Conservation (phyloP, 129 eudicot species). For the Escallonia rubra region DNA sequence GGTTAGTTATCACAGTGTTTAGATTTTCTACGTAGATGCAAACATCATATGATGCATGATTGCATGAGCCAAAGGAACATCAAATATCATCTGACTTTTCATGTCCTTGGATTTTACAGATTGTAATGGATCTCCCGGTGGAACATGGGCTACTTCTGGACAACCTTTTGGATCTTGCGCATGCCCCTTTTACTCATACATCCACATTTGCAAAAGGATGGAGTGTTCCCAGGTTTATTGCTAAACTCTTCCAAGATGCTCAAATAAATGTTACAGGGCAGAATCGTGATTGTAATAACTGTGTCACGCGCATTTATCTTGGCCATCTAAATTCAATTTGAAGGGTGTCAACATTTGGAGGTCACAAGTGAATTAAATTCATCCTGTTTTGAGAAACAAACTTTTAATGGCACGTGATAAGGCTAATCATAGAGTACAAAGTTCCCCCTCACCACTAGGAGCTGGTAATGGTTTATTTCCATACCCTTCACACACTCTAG, state of each 20-base stretch:
- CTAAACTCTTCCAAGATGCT: not conserved
- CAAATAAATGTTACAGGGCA: not conserved
- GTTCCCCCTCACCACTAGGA: too few relatives aligned
- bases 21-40: not conserved
- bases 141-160: constrained; percentile 96
- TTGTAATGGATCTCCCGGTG: constrained; percentile 94
- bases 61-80: not conserved
- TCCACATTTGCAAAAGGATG: constrained; percentile 98
- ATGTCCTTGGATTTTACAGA: constrained; percentile 29
- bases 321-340: too few relatives aligned
- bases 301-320: not conserved
- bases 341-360: too few relatives aligned
- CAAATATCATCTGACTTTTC: not conserved
- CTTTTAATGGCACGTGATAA: too few relatives aligned
- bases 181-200: constrained; percentile 96
- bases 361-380: too few relatives aligned
- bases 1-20: constrained; percentile 31
- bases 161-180: constrained; percentile 95
- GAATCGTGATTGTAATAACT: not conserved
- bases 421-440: too few relatives aligned
- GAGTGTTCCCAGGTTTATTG: constrained; percentile 83
- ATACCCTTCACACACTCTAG: too few relatives aligned
- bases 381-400: too few relatives aligned
- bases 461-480: too few relatives aligned
- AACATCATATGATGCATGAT: constrained; percentile 1